phyloP scores from a whole-genome alignment of 2,329 filamentous ascomycete species.

The Aspergillus hortae region DNA sequence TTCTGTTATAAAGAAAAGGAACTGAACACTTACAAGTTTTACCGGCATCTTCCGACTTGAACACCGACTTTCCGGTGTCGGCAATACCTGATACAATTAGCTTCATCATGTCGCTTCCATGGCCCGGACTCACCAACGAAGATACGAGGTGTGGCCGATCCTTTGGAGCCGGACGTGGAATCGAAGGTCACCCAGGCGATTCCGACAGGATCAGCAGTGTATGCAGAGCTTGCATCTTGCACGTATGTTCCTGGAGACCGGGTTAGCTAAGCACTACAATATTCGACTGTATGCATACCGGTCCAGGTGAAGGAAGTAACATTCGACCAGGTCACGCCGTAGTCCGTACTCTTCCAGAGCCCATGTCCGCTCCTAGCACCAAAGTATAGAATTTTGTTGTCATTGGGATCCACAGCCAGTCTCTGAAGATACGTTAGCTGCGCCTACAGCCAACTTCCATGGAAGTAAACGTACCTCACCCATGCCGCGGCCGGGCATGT shows the following conservation, averaged over 20 bases:
- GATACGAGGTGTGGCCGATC: constrained; percentile 53
- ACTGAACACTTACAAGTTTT: constrained; percentile 46
- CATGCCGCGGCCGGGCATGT: constrained; percentile 60
- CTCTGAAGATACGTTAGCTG: constrained; percentile 24
- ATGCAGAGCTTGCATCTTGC: constrained; percentile 44
- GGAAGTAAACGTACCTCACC: constrained; percentile 42
- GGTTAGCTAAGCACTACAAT: background rate
- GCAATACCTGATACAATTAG: constrained; percentile 27
- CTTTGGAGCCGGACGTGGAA: constrained; percentile 45
- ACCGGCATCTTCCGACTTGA: constrained; percentile 53
- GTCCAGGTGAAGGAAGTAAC: constrained; percentile 51
- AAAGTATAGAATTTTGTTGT: constrained; percentile 56
- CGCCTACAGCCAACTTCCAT: background rate
- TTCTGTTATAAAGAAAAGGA: background rate
- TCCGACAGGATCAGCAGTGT: constrained; percentile 48
- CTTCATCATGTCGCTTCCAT: too few relatives aligned
- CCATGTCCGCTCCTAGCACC: constrained; percentile 58
- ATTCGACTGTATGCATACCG: constrained; percentile 6
- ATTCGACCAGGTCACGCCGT: constrained; percentile 52
- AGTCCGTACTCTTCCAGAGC: constrained; percentile 57
- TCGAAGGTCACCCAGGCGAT: constrained; percentile 56
- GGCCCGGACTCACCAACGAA: constrained; percentile 47
- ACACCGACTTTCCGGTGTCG: constrained; percentile 54
- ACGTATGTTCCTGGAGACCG: constrained; percentile 42
- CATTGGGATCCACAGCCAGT: constrained; percentile 56